Percentiles rank a stretch among this genome's conserved stretches.
Evolutionary conservation across 257 asterid genomes (phyloP).

Genomic region (Nemophila menziesii): DNA sequence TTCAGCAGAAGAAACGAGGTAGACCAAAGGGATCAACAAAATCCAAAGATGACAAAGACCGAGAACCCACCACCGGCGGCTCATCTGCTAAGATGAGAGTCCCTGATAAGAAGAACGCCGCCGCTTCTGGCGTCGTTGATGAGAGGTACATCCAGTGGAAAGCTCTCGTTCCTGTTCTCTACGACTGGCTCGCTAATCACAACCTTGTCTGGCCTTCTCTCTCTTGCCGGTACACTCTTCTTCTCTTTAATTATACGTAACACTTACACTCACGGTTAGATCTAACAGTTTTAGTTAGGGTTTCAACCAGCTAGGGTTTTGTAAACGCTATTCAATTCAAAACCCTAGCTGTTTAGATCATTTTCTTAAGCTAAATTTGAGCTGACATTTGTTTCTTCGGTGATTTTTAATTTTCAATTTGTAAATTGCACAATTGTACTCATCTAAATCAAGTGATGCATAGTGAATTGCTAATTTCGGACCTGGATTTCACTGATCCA

Average conservation of each 20-base stretch:
- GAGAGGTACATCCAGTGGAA: conserved; percentile 89
- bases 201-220: conserved; percentile 48
- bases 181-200: conserved; percentile 42
- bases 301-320: background rate
- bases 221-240: conserved; percentile 28
- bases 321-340: background rate
- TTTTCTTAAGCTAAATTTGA: background rate
- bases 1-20: conserved; percentile 78
- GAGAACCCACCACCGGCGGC: conserved; percentile 27
- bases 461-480: no score
- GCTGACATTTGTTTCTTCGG: background rate
- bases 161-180: conserved; percentile 67
- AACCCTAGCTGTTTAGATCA: background rate
- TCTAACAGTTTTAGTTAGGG: background rate
- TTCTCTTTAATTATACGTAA: background rate
- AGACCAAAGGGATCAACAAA: conserved; percentile 89
- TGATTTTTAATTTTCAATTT: no score
- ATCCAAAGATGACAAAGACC: conserved; percentile 46
- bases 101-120: conserved; percentile 25
- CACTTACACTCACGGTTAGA: background rate
- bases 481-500: background rate
- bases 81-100: conserved; percentile 36
- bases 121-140: conserved; percentile 39
- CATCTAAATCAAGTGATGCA: background rate
- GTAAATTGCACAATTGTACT: background rate